Base-by-base conservation (phyloP, 108 stramenopile species). In the Asterionellopsis glacialis region DNA sequence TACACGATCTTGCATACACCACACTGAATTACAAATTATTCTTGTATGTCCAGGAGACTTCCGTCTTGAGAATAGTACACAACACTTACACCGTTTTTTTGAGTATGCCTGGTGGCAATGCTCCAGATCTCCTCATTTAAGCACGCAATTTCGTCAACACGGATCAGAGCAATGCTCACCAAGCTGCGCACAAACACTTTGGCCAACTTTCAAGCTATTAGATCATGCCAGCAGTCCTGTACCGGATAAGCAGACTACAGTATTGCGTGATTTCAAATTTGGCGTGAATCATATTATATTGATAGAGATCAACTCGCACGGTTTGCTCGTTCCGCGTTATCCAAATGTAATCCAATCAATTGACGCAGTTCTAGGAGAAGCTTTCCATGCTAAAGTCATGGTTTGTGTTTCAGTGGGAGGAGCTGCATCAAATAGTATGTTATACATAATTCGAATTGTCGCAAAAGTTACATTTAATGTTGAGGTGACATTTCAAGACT, bases 261-360 rank as follows among this genome's bases (percentile, higher is more conserved):
- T 90, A 27, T 73, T 85, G 48, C 77, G 88, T 24, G 91, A 93
- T 59, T 69, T 93, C 55, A 87, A 81, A 51, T 49, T 93, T 23
- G 91, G 91, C 16, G 72, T 91, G n/a, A 87, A 87, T 57, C 82
- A 85, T 49, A n/a, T n/a, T n/a, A n/a, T n/a, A 83, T 93, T 51
- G 91, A 93, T 57, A 54, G 81, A 16, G 86, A 75, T 28, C 91
- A 93, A 55, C 80, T 49, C 62, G 91, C 45, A 85, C 75, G 88
- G 83, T 28, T 58, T 93, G 38, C 53, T 89, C 26, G 68, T 77
- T 68, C 84, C 88, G 9, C 64, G 91, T 43, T 81, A 82, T 55
- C 91, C 91, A 38, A 90, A 84, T 9, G 44, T 68, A 12, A 67
- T 93, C 12, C 62, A 67, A 23, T 75, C 75, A 2, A 64, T 93